Percentiles rank a stretch among this genome's conserved stretches.
These are phyloP conservation scores for Epichloe sibirici DNA, from an alignment of 2,329 filamentous ascomycete genomes.

Conservation along the genomic window DNA sequence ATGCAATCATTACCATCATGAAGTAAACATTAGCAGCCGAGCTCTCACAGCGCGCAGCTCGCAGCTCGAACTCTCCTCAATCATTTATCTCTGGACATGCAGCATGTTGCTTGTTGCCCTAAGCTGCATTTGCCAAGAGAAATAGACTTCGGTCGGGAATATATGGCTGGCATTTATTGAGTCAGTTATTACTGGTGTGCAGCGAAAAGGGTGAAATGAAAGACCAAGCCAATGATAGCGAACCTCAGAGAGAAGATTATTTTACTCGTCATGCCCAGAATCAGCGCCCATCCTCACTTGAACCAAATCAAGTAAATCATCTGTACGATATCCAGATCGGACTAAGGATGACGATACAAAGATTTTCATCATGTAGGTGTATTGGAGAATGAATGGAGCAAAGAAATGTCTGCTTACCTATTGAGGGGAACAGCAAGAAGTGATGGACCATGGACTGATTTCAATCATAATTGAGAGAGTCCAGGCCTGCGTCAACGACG, in stretches of 20 bases:
- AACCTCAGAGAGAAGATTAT: slow-evolving; percentile 45
- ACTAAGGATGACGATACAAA: slow-evolving; percentile 96
- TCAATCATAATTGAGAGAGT: slow-evolving; percentile 49
- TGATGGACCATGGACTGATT: neutral
- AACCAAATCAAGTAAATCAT: slow-evolving; percentile 20
- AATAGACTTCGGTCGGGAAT: neutral
- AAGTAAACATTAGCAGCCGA: no score
- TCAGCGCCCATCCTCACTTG: slow-evolving; percentile 17
- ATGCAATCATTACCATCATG: no score
- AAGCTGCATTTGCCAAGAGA: neutral
- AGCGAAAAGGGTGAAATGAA: neutral
- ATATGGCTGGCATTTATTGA: neutral
- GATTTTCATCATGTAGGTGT: slow-evolving; percentile 62
- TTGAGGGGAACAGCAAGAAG: neutral
- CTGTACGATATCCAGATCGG: slow-evolving; percentile 39
- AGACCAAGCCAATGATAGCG: neutral
- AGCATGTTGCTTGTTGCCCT: neutral
- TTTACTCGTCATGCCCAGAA: slow-evolving; percentile 32
- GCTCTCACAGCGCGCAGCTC: no score
- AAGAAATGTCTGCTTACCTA: slow-evolving; percentile 16
- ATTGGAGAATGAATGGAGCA: neutral
- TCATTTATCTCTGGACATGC: neutral
- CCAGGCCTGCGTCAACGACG: slow-evolving; percentile 48
- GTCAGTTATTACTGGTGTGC: neutral
- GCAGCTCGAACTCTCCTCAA: no score